Conservation (phyloP, 2,329 filamentous ascomycete genomes). For the Pseudonectria foliicola region DNA sequence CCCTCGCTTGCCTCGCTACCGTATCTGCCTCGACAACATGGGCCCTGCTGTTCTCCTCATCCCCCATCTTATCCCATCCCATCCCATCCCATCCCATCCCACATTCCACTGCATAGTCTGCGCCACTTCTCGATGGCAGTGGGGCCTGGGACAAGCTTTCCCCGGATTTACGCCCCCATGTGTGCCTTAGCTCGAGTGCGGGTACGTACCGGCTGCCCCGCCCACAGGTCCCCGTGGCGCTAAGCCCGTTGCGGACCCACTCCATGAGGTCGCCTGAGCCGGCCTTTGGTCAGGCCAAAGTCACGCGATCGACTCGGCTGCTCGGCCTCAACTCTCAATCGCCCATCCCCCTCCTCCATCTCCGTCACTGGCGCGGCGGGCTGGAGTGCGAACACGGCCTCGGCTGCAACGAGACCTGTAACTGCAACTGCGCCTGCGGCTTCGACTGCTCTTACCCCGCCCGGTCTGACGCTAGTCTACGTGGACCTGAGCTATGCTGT, state of each 20-base stretch:
- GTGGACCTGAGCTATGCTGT: background rate
- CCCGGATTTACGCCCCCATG: slow-evolving; percentile 24
- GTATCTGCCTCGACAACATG: too few relatives aligned
- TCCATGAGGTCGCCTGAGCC: slow-evolving; percentile 20
- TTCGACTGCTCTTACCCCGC: background rate
- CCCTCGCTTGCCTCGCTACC: too few relatives aligned
- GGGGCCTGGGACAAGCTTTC: slow-evolving; percentile 26
- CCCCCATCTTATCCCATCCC: too few relatives aligned
- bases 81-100: background rate
- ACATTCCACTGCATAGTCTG: slow-evolving; percentile 9
- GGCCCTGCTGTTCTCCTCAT: too few relatives aligned
- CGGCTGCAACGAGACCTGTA: too few relatives aligned
- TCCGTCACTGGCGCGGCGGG: background rate
- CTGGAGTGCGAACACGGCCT: too few relatives aligned
- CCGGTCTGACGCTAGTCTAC: background rate
- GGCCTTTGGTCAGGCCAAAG: slow-evolving; percentile 24
- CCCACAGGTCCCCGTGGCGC: slow-evolving; percentile 7
- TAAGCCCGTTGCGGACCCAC: slow-evolving; percentile 18
- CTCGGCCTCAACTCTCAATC: too few relatives aligned
- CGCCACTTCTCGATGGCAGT: slow-evolving; percentile 18
- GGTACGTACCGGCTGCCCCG: slow-evolving; percentile 3
- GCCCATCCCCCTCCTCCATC: background rate
- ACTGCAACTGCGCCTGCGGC: background rate
- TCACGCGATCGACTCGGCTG: slow-evolving; percentile 20
- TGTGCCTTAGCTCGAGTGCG: slow-evolving; percentile 13